Conservation (phyloP, 495 filamentous ascomycete genomes). For the Podospora sp. region DNA sequence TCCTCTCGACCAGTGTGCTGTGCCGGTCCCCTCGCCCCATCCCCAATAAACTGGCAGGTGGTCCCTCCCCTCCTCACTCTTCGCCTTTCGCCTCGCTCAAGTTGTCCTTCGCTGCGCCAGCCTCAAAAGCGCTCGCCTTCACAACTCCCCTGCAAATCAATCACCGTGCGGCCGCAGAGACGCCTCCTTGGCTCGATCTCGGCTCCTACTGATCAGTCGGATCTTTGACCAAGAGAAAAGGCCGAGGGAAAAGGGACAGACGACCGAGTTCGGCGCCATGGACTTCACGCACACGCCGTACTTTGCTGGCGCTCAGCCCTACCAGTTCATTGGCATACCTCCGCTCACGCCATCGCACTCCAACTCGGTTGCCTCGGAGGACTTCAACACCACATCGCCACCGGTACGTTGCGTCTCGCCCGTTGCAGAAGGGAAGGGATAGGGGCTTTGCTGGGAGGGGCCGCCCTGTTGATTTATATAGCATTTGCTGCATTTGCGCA, state of each 20-base stretch:
- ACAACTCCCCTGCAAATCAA: background rate
- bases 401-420: constrained; percentile 49
- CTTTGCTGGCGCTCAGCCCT: constrained; percentile 53
- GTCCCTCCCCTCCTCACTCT: background rate
- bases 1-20: background rate
- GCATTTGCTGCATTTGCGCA: background rate
- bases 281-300: constrained; percentile 48
- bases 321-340: constrained; percentile 58
- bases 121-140: background rate
- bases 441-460: constrained; percentile 19
- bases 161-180: background rate
- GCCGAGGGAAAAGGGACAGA: background rate
- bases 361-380: constrained; percentile 55
- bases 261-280: constrained; percentile 34
- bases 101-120: background rate
- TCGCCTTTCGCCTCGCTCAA: background rate
- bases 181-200: background rate
- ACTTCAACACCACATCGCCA: constrained; percentile 56
- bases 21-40: background rate
- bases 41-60: background rate
- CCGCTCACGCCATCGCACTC: constrained; percentile 56
- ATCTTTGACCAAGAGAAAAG: background rate
- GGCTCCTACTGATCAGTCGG: background rate
- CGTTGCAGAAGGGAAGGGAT: background rate
- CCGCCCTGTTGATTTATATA: constrained; percentile 28